A percentile compares a stretch with the other conserved stretches of the same genome.
phyloP scores from a whole-genome alignment of 768 basidiomycete genomes.

The Russula griseocarnosa region DNA sequence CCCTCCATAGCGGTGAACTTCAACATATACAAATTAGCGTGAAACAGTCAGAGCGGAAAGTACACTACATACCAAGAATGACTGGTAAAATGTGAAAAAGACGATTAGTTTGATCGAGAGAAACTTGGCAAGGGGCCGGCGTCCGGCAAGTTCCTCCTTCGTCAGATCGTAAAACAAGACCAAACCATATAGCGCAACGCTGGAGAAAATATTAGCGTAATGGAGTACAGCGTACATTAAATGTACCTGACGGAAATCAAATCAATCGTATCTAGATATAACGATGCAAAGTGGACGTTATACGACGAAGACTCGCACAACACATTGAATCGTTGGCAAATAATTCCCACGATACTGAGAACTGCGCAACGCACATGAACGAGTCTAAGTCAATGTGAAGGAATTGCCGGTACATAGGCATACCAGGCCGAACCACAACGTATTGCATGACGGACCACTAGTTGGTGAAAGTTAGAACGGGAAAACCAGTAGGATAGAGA shows the following conservation, averaged over 20 bases:
- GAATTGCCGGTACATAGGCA: not conserved
- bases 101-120: constrained; percentile 82
- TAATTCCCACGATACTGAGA: constrained; percentile 71
- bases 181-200: constrained; percentile 82
- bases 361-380: constrained; percentile 34
- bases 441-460: constrained; percentile 91
- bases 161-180: constrained; percentile 80
- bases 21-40: not conserved
- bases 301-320: constrained; percentile 65
- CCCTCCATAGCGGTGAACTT: constrained; percentile 67
- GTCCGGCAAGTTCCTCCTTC: constrained; percentile 70
- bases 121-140: constrained; percentile 80
- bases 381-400: not conserved
- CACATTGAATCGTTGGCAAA: constrained; percentile 64
- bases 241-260: constrained; percentile 76
- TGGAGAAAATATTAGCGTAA: constrained; percentile 34
- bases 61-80: constrained; percentile 50
- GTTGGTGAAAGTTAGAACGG: constrained; percentile 12
- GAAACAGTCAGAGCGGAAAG: not conserved
- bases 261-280: constrained; percentile 69
- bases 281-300: constrained; percentile 56
- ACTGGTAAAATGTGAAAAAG: constrained; percentile 87
- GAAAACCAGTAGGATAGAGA: constrained; percentile 2
- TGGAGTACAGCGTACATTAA: not conserved
- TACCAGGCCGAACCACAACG: constrained; percentile 63